Evolutionary conservation across 202 grass and related monocot species (phyloP), one percentile per base, ranked within the genome.

Genomic region (Cymbopogon flexuosus): DNA sequence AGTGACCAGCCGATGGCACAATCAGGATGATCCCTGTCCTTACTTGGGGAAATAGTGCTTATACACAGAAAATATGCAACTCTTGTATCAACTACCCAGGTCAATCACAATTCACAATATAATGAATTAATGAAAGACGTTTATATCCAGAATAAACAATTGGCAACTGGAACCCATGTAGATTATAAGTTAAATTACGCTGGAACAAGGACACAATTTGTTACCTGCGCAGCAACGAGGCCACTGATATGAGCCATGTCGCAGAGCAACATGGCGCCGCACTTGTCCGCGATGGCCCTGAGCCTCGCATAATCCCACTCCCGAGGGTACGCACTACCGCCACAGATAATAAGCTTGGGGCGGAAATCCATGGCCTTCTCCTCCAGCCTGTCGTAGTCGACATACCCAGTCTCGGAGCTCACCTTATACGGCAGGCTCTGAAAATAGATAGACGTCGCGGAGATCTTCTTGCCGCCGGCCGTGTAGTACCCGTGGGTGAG

Each of bases 211-310:
- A 64, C 19, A 64, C 19, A 57, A 46, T 15, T 11, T 72, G 14
- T 66, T 90, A 99, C 96, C 96, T 99, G 87, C 33, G 96, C 92
- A 0, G 96, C 90, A 18, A 99, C 92, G 14, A 99, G 90, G 3
- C 96, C 96, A 59, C 96, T 99, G 83, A 99, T 99, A 82, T 99
- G 96, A 66, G 96, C 96, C 96, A 99, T 99, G 77, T 99, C 96
- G 34, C 90, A 93, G 18, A 99, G 90, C 36, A 99, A 85, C 79
- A 99, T 36, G 1, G 96, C 96, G 0, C 96, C 96, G 13, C 89
- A 90, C 88, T 99, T 99, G 78, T 99, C 96, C 0, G 96, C 96
- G 39, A 96, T 84, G 10, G 83, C 80, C 80, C 87, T 91, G 74
- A 99, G 87, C 83, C 78, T 91, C 3, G 90, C 96, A 47, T 99